phyloP scores from a whole-genome alignment of 352 stramenopile genomes.

The Globisporangium nagaii region DNA sequence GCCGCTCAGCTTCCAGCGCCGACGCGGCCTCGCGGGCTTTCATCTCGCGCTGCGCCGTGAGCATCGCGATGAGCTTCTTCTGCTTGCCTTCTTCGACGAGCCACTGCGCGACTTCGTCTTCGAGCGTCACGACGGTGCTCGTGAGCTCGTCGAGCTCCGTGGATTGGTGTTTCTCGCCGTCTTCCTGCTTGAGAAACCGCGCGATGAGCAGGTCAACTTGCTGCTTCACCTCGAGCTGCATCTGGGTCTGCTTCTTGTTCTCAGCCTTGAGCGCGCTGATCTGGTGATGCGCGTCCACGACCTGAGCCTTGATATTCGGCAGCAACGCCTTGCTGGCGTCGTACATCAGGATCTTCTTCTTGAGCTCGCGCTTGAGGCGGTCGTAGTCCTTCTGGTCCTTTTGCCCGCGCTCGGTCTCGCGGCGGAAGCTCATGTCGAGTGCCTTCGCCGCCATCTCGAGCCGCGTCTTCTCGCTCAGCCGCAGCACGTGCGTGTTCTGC shows the following conservation, averaged over 20 bases:
- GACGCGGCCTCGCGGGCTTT: constrained; percentile 84
- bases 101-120: constrained; percentile 86
- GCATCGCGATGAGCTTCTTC: constrained; percentile 80
- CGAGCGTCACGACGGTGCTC: constrained; percentile 58
- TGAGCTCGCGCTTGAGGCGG: constrained; percentile 77
- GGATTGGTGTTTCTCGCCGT: constrained; percentile 68
- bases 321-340: constrained; percentile 71
- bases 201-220: constrained; percentile 90
- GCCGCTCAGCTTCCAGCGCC: constrained; percentile 71
- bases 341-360: constrained; percentile 82
- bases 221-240: constrained; percentile 82
- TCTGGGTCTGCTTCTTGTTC: constrained; percentile 61
- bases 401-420: constrained; percentile 58
- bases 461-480: constrained; percentile 62
- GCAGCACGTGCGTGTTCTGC: constrained; percentile 73
- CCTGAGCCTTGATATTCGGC: constrained; percentile 72
- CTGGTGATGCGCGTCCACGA: constrained; percentile 78
- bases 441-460: constrained; percentile 60
- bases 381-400: constrained; percentile 82
- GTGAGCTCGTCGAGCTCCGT: constrained; percentile 58
- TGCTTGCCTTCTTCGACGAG: constrained; percentile 84
- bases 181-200: constrained; percentile 84
- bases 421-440: constrained; percentile 39
- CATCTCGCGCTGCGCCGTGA: constrained; percentile 88
- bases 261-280: constrained; percentile 44